Percentiles rank a stretch among this genome's conserved stretches.
Evolutionary conservation across 345 rosid genomes (phyloP).

Genomic region (Eucalyptus paniculata): DNA sequence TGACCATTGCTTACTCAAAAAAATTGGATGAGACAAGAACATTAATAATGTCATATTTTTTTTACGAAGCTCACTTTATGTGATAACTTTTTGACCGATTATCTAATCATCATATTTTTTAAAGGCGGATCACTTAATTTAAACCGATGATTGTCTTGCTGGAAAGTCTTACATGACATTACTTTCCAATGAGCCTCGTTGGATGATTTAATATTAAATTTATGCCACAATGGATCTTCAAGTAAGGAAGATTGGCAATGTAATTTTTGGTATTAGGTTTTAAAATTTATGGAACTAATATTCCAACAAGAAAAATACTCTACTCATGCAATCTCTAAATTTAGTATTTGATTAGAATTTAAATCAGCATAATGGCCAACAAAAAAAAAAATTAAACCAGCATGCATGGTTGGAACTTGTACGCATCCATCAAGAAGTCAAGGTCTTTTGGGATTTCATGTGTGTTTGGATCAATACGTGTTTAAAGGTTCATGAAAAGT

Average conservation of each 20-base stretch:
- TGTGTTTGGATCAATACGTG: neutral
- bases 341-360: neutral
- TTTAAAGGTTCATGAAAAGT: neutral
- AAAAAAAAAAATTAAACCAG: neutral
- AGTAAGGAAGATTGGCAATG: neutral
- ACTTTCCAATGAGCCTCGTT: neutral
- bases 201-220: neutral
- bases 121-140: neutral
- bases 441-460: neutral
- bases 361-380: fast-evolving
- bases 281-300: neutral
- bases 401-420: neutral
- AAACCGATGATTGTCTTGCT: neutral
- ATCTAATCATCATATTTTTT: neutral
- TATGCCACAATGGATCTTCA: neutral
- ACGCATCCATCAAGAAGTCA: neutral
- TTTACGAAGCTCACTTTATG: neutral
- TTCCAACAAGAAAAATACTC: neutral
- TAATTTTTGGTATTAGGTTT: neutral
- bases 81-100: neutral
- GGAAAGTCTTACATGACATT: neutral
- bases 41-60: neutral
- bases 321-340: neutral
- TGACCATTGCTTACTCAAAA: neutral
- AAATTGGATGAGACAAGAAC: neutral